These are phyloP conservation scores for Tulasnella sp. DNA, from an alignment of 768 basidiomycete genomes.

Conservation along the genomic window DNA sequence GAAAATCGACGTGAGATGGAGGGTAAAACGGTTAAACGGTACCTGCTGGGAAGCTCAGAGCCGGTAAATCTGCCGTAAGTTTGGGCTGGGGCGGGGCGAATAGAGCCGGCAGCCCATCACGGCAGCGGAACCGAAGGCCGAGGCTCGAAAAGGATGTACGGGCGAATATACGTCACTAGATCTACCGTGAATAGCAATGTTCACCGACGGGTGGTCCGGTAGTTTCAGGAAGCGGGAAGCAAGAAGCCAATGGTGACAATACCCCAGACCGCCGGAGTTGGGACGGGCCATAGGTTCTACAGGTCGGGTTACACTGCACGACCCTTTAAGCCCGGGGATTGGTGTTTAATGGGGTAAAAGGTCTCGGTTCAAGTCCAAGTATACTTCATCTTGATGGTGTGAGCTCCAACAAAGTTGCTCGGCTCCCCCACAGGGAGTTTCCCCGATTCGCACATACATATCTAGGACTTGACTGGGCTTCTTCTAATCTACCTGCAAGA, in stretches of 20 bases:
- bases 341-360: neutral
- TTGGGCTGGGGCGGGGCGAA: neutral
- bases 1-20: slow-evolving; percentile 5
- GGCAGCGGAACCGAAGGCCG: neutral
- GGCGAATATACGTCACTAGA: slow-evolving; percentile 18
- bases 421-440: slow-evolving; percentile 9
- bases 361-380: neutral
- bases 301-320: neutral
- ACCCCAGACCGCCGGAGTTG: slow-evolving; percentile 15
- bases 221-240: slow-evolving; percentile 1
- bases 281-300: neutral
- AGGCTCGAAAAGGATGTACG: neutral
- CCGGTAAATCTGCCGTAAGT: slow-evolving; percentile 13
- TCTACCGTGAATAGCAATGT: slow-evolving; percentile 16
- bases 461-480: neutral
- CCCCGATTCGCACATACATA: slow-evolving; percentile 5
- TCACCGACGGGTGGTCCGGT: neutral
- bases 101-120: neutral
- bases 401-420: neutral
- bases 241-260: neutral
- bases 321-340: neutral
- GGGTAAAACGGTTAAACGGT: slow-evolving; percentile 14
- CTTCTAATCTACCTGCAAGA: neutral
- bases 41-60: neutral
- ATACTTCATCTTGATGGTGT: slow-evolving; percentile 32